A percentile compares a stretch with the other conserved stretches of the same genome.
phyloP scores from a whole-genome alignment of 768 basidiomycete genomes.

The Pleurotus citrinopileatus region DNA sequence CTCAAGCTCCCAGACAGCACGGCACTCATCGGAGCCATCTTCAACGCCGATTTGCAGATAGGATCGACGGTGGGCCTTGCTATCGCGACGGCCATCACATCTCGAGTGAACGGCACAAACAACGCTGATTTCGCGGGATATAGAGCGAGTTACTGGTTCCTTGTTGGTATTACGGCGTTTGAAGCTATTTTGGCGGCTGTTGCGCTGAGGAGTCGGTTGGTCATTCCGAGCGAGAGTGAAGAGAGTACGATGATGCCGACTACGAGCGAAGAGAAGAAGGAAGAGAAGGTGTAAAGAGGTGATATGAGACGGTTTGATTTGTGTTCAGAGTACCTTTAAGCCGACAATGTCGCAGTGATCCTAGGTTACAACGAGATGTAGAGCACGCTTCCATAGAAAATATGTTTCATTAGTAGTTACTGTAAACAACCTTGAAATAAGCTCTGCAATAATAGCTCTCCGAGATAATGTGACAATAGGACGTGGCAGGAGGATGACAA shows the following conservation, averaged over 20 bases:
- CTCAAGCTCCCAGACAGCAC: conserved; percentile 25
- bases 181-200: conserved; percentile 13
- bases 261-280: background rate
- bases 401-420: too few species aligned
- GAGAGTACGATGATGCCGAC: background rate
- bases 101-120: conserved; percentile 27
- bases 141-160: conserved; percentile 17
- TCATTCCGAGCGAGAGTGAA: background rate
- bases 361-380: too few species aligned
- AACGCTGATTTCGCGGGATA: conserved; percentile 11
- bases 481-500: too few species aligned
- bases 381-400: too few species aligned
- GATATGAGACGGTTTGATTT: too few species aligned
- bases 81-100: conserved; percentile 25
- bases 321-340: too few species aligned
- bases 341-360: too few species aligned
- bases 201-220: background rate
- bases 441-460: too few species aligned
- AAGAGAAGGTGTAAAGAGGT: background rate
- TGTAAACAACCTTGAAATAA: too few species aligned
- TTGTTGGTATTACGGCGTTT: conserved; percentile 15
- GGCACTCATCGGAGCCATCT: conserved; percentile 47
- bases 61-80: conserved; percentile 47
- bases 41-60: conserved; percentile 51
- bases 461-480: too few species aligned